phyloP scores from a whole-genome alignment of 257 asterid species.

The Solanum piurae region DNA sequence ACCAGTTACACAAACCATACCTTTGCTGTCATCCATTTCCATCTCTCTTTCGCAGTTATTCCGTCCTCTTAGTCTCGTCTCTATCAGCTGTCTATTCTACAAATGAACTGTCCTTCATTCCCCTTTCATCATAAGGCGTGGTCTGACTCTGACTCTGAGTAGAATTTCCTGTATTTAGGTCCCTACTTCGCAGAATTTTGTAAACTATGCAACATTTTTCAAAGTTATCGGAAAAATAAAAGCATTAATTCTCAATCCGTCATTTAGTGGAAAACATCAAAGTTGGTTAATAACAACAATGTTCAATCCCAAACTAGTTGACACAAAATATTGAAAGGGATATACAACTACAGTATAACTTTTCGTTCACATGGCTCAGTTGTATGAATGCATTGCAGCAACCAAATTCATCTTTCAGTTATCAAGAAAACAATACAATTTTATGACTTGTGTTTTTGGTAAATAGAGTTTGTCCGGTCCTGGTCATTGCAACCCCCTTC shows the following conservation, averaged over 20 bases:
- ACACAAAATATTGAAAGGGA: background rate
- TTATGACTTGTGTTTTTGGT: background rate
- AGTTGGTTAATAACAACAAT: background rate
- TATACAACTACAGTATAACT: background rate
- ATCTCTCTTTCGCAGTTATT: background rate
- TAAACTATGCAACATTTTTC: background rate
- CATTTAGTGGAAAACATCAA: background rate
- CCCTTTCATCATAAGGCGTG: background rate
- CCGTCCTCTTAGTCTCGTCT: background rate
- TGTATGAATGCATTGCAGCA: background rate
- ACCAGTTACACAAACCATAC: constrained; percentile 20
- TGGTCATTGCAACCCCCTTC: background rate
- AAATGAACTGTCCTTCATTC: background rate
- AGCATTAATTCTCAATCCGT: background rate
- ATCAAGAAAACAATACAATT: background rate
- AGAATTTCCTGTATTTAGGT: background rate
- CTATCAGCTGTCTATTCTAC: background rate
- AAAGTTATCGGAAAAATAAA: background rate
- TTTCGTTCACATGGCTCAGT: background rate
- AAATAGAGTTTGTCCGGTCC: background rate
- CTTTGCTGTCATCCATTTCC: background rate
- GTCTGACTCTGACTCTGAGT: background rate
- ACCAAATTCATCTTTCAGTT: background rate
- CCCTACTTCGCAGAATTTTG: background rate
- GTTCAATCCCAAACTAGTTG: background rate